Evolutionary conservation across 1,284 basidiomycete species (phyloP).

Genomic region (Pholiota adiposa): DNA sequence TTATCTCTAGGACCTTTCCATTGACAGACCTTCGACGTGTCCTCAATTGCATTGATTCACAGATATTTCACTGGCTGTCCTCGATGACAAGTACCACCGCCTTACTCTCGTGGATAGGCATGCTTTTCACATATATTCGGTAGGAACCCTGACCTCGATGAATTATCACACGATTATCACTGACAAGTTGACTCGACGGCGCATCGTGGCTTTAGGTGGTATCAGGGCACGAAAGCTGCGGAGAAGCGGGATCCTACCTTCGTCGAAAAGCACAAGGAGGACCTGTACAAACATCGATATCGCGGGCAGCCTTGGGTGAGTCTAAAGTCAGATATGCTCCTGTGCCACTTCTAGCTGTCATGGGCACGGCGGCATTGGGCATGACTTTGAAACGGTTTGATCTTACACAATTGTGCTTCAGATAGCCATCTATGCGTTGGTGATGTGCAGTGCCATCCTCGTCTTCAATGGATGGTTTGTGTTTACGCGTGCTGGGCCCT

Average conservation of each 20-base stretch:
- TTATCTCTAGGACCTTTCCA: not conserved
- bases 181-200: too few species aligned
- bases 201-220: conserved; percentile 17
- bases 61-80: conserved; percentile 25
- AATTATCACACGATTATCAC: not conserved
- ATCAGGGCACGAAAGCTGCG: conserved; percentile 22
- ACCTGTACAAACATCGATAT: conserved; percentile 21
- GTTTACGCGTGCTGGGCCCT: conserved; percentile 21
- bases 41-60: not conserved
- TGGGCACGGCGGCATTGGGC: too few species aligned
- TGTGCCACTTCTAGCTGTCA: not conserved
- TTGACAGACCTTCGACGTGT: not conserved
- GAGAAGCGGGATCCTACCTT: conserved; percentile 17
- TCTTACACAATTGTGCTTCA: conserved; percentile 2
- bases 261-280: conserved; percentile 17
- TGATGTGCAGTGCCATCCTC: conserved; percentile 20
- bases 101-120: conserved; percentile 23
- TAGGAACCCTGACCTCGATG: not conserved
- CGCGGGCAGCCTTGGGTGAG: conserved; percentile 17
- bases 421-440: conserved; percentile 20
- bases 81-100: conserved; percentile 21
- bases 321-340: conserved; percentile 5
- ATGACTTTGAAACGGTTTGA: not conserved
- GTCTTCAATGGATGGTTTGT: conserved; percentile 23
- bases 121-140: conserved; percentile 24